Conservation (phyloP, 2,329 filamentous ascomycete species). For the Fusarium sp. region DNA sequence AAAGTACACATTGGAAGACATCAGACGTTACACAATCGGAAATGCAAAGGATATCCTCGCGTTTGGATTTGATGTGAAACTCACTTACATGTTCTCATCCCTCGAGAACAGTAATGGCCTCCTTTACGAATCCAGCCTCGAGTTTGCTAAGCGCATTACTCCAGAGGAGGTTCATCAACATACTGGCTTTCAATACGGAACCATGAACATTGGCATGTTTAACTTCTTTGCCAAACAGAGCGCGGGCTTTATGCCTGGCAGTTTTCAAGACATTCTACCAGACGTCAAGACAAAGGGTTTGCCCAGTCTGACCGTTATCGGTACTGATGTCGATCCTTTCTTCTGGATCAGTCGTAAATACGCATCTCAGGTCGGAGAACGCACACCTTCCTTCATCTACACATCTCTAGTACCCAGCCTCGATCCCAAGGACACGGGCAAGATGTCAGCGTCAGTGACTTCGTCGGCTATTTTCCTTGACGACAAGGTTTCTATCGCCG, state of each 20-base stretch:
- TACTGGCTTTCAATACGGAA: slow-evolving; percentile 13
- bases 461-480: slow-evolving; percentile 12
- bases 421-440: background rate
- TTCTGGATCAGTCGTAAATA: slow-evolving; percentile 20
- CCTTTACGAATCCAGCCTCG: slow-evolving; percentile 3
- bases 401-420: slow-evolving; percentile 13
- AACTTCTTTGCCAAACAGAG: slow-evolving; percentile 18
- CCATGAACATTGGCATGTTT: slow-evolving; percentile 14
- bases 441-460: slow-evolving; percentile 8
- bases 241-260: slow-evolving; percentile 10
- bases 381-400: slow-evolving; percentile 9
- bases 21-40: slow-evolving; percentile 8
- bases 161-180: slow-evolving; percentile 14
- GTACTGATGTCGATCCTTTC: slow-evolving; percentile 16
- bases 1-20: slow-evolving; percentile 16
- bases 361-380: slow-evolving; percentile 11
- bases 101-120: slow-evolving; percentile 9
- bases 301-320: slow-evolving; percentile 7
- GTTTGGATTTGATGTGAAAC: slow-evolving; percentile 8
- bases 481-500: background rate
- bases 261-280: slow-evolving; percentile 10
- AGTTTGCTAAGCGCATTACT: slow-evolving; percentile 17
- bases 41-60: slow-evolving; percentile 16
- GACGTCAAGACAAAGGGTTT: slow-evolving; percentile 7
- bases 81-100: slow-evolving; percentile 13